These are phyloP conservation scores for Vanderwaltozyma yarrowii DNA, from an alignment of 805 yeast species.

Conservation along the genomic window DNA sequence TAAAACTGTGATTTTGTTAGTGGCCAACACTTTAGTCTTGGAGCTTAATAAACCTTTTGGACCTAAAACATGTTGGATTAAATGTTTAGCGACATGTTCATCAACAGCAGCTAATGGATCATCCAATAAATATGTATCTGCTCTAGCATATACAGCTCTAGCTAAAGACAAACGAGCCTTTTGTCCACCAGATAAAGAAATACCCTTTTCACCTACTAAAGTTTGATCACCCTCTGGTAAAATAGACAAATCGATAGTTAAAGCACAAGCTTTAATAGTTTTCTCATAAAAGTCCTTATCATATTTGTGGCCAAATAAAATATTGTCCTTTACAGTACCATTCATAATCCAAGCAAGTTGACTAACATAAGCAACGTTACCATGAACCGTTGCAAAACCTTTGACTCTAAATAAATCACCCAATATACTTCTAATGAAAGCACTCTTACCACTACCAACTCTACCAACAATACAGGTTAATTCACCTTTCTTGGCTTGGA, in stretches of 20 bases:
- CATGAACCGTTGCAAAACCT: conserved; percentile 65
- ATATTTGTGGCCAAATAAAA: conserved; percentile 76
- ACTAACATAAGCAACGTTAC: conserved; percentile 78
- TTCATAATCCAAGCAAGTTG: conserved; percentile 98
- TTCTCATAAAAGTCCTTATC: conserved; percentile 73
- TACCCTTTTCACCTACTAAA: conserved; percentile 94
- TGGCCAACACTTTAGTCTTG: conserved; percentile 72
- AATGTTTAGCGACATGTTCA: conserved; percentile 87
- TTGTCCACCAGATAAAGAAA: conserved; percentile 94
- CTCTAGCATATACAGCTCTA: conserved; percentile 89
- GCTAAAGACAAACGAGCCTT: conserved; percentile 93
- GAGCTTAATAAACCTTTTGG: conserved; percentile 64
- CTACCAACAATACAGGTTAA: conserved; percentile 78
- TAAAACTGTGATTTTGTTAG: conserved; percentile 77
- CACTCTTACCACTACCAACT: conserved; percentile 87
- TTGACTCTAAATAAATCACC: conserved; percentile 73
- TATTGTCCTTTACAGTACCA: conserved; percentile 84
- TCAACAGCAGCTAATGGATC: conserved; percentile 96
- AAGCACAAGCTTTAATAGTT: conserved; percentile 83
- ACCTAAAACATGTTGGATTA: conserved; percentile 75
- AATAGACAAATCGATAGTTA: conserved; percentile 63
- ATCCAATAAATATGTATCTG: conserved; percentile 83
- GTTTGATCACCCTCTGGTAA: conserved; percentile 87
- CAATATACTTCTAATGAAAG: conserved; percentile 64
- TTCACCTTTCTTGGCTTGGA: conserved; percentile 62